Base-by-base conservation (phyloP, 805 yeast genomes). In the Yamadazyma sp. region DNA sequence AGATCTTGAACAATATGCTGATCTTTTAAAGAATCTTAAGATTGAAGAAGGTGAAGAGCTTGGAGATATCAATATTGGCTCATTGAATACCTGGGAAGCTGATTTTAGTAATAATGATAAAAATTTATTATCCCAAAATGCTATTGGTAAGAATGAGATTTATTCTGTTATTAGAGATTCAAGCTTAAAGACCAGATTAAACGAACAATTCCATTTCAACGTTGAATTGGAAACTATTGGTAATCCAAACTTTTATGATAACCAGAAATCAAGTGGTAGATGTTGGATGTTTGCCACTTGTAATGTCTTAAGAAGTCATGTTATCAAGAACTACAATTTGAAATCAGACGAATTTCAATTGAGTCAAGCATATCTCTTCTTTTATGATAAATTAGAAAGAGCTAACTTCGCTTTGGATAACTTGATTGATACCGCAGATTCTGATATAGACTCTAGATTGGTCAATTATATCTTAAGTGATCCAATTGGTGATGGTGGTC, bases 221-320 rank as follows among this genome's bases (percentile, higher is more conserved):
- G 47, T 49, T 24, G 58, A 58, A 40, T 62, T 66, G 4, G 59
- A 57, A 19, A 49, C 54, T 11, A 51, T 64, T 33, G 70, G 70
- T 3, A 53, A 64, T 10, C 66, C 68, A 4, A 38, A 56, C 3
- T 59, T 38, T 38, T 53, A 52, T 38, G 58, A 66, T 49, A 80
- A 82, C 60, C 96, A 86, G 65, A 74, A 75, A 49, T 57, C 76
- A 8, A 76, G 86, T 15, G 96, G 95, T 20, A 67, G 95, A 49
- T 86, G 96, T 60, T 86, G 95, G 95, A 70, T 86, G 42, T 86
- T 86, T 58, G 95, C 95, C 8, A 75, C 91, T 1, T 76, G 86
- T 35, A 86, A 87, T 48, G 72, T 82, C 37, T 63, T 86, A 50
- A 73, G 95, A 49, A 55, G 81, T 33, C 71, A 70, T 35, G 74